Percentiles rank a stretch among this genome's conserved stretches.
Evolutionary conservation across 2,329 filamentous ascomycete species (phyloP).

Genomic region (Kalmusia sp.): DNA sequence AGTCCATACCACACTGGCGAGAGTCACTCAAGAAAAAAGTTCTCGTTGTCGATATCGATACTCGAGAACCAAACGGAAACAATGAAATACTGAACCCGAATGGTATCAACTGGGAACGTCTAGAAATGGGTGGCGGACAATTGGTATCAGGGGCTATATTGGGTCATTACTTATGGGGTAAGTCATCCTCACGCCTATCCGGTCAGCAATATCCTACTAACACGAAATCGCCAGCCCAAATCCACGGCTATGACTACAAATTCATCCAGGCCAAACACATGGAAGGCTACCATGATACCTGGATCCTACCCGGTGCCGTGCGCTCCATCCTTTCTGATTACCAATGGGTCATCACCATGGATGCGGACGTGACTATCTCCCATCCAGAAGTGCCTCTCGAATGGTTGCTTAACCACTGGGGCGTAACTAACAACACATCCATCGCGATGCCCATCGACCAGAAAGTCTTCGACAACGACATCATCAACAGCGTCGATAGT

Average conservation of each 20-base stretch:
- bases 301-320: conserved; percentile 52
- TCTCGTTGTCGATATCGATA: conserved; percentile 43
- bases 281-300: conserved; percentile 44
- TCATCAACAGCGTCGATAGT: conserved; percentile 42
- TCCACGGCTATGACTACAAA: conserved; percentile 55
- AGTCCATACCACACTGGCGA: conserved; percentile 22
- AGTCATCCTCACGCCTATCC: background rate
- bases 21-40: conserved; percentile 30
- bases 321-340: no score
- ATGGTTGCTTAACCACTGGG: conserved; percentile 59
- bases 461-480: conserved; percentile 18
- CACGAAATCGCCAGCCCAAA: conserved; percentile 28
- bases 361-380: conserved; percentile 53
- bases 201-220: background rate
- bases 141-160: conserved; percentile 48
- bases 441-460: conserved; percentile 48
- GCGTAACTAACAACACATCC: conserved; percentile 48
- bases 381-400: conserved; percentile 55
- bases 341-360: conserved; percentile 54
- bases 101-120: conserved; percentile 28
- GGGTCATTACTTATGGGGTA: conserved; percentile 51
- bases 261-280: conserved; percentile 44
- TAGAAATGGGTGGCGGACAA: conserved; percentile 29
- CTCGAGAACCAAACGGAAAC: conserved; percentile 25
- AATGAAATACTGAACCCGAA: conserved; percentile 31